Base-by-base conservation (phyloP, 768 basidiomycete genomes). In the Boletellus sp. region DNA sequence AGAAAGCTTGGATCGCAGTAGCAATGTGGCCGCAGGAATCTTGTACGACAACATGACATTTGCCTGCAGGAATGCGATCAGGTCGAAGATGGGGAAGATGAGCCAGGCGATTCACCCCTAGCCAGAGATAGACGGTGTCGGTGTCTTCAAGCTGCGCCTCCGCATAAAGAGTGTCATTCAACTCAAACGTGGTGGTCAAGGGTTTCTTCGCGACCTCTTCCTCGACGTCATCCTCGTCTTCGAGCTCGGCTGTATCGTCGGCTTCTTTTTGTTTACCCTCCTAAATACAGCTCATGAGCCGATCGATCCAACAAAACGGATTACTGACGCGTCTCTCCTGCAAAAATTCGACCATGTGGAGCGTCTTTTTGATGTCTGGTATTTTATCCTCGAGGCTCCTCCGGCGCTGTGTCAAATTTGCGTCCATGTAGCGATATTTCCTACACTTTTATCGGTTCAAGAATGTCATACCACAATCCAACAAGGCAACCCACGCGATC, bases 371-470 rank as follows among this genome's bases (percentile, higher is more conserved):
- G 62, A 98, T 92, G 67, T 99, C 96, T 0, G 95, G 94, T 33
- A 97, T 94, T 77, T 99, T 98, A 53, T 91, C 89, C 58, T 94
- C 87, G 5, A 97, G 76, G 16, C 86, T 82, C 45, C 77, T 77
- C 46, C 87, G 77, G 40, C 94, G 80, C 62, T 92, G 87, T 6
- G 83, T 74, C 42, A 94, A 74, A 64, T 83, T 94, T 15, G 81
- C 72, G 58, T 98, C 95, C 95, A 99, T 98, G 72, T 95, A 97
- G 43, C 90, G 87, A 75, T 99, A 98, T 77, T 99, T 98, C 60
- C 95, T 99, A 72, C 63, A 67, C 75, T 51, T 57, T 53, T 52
- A 52, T 57, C 54, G 48, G 50, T 59, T 51, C 55, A 37, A 54
- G 52, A 55, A 46, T 34, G 47, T 45, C 32, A 45, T 24, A 37